A percentile compares a stretch with the other conserved stretches of the same genome.
These are phyloP conservation scores for Phytophthora multivora DNA, from an alignment of 352 stramenopile genomes.

Conservation along the genomic window DNA sequence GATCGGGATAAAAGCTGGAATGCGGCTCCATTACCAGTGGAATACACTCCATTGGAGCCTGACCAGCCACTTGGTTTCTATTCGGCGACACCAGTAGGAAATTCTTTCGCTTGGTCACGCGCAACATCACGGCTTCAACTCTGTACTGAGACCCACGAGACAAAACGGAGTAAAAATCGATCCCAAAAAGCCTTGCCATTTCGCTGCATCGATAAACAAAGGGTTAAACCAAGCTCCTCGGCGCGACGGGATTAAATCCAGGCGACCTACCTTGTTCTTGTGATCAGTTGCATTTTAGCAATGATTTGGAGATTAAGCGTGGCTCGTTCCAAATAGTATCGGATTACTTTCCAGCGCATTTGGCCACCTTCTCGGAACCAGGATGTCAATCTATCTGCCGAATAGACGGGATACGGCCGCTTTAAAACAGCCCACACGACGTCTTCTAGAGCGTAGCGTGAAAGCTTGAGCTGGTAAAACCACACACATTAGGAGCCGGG, in stretches of 20 bases:
- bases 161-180: slow-evolving; percentile 94
- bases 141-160: slow-evolving; percentile 93
- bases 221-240: neutral
- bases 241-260: neutral
- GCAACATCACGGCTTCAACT: slow-evolving; percentile 93
- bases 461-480: slow-evolving; percentile 74
- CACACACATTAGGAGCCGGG: neutral
- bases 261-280: slow-evolving; percentile 60
- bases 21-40: slow-evolving; percentile 96
- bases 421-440: slow-evolving; percentile 73
- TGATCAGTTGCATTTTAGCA: slow-evolving; percentile 87
- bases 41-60: slow-evolving; percentile 93
- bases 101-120: slow-evolving; percentile 89
- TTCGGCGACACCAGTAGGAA: slow-evolving; percentile 87
- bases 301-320: slow-evolving; percentile 78
- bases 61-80: slow-evolving; percentile 81
- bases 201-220: slow-evolving; percentile 53
- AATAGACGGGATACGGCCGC: slow-evolving; percentile 67
- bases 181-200: slow-evolving; percentile 93
- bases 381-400: slow-evolving; percentile 50
- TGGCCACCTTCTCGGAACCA: slow-evolving; percentile 57
- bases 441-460: slow-evolving; percentile 81
- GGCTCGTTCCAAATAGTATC: slow-evolving; percentile 53
- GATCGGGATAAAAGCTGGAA: slow-evolving; percentile 96
- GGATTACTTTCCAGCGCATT: slow-evolving; percentile 58